Evolutionary conservation across 2,329 filamentous ascomycete species (phyloP), one percentile per base, ranked within the genome.

Genomic region (Colletotrichum lupini): DNA sequence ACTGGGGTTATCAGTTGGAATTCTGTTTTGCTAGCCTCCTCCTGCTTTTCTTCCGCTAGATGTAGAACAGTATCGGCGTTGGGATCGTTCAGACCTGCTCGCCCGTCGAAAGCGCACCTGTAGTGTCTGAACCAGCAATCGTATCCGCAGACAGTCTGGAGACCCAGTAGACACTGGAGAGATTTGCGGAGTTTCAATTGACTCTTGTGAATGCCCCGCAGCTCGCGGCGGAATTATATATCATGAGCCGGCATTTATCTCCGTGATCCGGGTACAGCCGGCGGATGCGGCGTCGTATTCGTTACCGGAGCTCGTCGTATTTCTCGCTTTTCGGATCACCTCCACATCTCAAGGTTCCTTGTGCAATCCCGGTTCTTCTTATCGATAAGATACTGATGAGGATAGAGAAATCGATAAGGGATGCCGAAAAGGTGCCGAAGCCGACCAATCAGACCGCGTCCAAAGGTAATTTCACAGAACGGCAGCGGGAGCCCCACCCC

Each of bases 401-500:
- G 9, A 5, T 37, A 1, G 2, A 22, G 7, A 12, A 1, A 6
- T 4, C 5, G 24, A 9, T 22, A 24, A 24, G 19, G 26, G 52
- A 53, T 32, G 19, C 14, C n/a, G 42, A 49, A 22, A 9, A n/a
- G 19, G 19, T 49, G 42, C 42, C 42, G 42, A n/a, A n/a, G 42
- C 26, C 42, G n/a, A 5, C 70, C 70, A 73, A 70, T 73, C 30
- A 59, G 11, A 22, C 24, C 7, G 19, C 5, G 30, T 35, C 66
- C n/a, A 63, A 70, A 55, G 42, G 52, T 49, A 55, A 70, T 70
- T 73, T 55, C 53, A 30, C n/a, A 11, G 16, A 32, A 26, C 16
- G 32, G 65, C 67, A 32, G 42, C 59, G 70, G 70, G 46, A 16
- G 49, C 55, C 70, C 70, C 70, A 73, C 32, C 32, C 68, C 59